phyloP scores from a whole-genome alignment of 257 asterid genomes.

The Solanum piurae region DNA sequence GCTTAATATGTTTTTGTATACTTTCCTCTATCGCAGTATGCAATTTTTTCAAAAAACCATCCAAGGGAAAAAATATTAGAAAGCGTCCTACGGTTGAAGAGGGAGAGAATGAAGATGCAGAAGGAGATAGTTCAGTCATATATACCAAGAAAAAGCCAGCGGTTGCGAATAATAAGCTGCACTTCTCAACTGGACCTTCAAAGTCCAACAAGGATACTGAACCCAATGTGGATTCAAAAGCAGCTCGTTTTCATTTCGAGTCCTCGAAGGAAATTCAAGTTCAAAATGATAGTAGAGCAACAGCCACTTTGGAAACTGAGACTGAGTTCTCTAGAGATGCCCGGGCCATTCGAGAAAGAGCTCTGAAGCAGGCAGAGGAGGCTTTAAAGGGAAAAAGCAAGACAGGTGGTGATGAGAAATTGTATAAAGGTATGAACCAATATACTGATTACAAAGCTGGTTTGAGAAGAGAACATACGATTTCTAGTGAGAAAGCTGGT shows the following conservation, averaged over 20 bases:
- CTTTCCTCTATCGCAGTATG: background rate
- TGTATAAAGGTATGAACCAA: slow-evolving; percentile 38
- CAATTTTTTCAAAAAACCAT: background rate
- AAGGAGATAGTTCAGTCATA: background rate
- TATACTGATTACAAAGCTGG: slow-evolving; percentile 95
- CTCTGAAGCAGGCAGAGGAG: background rate
- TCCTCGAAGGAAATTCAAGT: background rate
- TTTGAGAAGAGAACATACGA: slow-evolving; percentile 79
- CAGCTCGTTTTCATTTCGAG: background rate
- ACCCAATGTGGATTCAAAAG: background rate
- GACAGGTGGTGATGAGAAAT: background rate
- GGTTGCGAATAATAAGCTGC: background rate
- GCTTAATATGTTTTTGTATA: background rate
- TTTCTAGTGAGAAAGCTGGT: slow-evolving; percentile 87
- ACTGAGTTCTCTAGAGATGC: background rate
- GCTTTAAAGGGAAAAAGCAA: background rate
- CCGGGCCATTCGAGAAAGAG: background rate
- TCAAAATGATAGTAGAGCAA: background rate
- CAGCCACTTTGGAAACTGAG: background rate
- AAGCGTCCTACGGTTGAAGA: background rate
- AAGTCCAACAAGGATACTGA: background rate
- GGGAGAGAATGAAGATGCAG: background rate
- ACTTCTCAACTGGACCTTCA: background rate
- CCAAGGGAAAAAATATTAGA: background rate
- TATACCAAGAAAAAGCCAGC: background rate